These are phyloP conservation scores for Boletus sp. DNA, from an alignment of 768 basidiomycete genomes.

Conservation along the genomic window DNA sequence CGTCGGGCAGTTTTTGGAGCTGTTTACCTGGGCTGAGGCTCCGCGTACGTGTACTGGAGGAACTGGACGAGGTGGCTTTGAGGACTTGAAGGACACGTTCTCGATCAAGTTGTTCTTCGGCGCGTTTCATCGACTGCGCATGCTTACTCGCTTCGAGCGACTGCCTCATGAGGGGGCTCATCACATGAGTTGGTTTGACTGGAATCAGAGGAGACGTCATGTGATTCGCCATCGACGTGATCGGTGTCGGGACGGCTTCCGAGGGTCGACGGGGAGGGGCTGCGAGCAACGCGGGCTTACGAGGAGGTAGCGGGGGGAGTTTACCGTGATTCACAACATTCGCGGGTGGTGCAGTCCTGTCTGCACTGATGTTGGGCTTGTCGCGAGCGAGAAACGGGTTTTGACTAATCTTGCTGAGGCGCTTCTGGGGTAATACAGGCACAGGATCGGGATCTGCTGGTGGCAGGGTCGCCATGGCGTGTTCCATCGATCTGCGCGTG, in stretches of 20 bases:
- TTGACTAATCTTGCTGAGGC: constrained; percentile 24
- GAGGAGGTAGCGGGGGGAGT: constrained; percentile 34
- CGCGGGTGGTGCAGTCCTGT: background rate
- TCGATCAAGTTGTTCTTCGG: constrained; percentile 64
- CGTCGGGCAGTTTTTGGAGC: background rate
- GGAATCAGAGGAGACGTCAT: constrained; percentile 21
- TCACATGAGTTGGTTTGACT: constrained; percentile 42
- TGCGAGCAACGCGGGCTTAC: constrained; percentile 33
- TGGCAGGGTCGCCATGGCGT: background rate
- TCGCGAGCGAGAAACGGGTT: constrained; percentile 32
- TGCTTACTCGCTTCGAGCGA: constrained; percentile 71
- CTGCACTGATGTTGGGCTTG: constrained; percentile 8
- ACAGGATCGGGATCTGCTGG: constrained; percentile 6
- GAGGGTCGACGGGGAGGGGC: constrained; percentile 20
- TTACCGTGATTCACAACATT: constrained; percentile 16
- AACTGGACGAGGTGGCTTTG: constrained; percentile 51
- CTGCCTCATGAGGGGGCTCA: constrained; percentile 69
- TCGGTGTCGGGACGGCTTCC: constrained; percentile 8
- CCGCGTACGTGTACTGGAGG: constrained; percentile 25
- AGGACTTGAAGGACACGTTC: constrained; percentile 71
- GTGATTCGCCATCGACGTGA: background rate
- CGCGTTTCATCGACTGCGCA: constrained; percentile 67
- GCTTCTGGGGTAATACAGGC: constrained; percentile 11
- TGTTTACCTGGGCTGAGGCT: constrained; percentile 33
- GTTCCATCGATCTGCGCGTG: constrained; percentile 22